Base-by-base conservation (phyloP, 176 grass and related monocot species). In the Oryza nivara region DNA sequence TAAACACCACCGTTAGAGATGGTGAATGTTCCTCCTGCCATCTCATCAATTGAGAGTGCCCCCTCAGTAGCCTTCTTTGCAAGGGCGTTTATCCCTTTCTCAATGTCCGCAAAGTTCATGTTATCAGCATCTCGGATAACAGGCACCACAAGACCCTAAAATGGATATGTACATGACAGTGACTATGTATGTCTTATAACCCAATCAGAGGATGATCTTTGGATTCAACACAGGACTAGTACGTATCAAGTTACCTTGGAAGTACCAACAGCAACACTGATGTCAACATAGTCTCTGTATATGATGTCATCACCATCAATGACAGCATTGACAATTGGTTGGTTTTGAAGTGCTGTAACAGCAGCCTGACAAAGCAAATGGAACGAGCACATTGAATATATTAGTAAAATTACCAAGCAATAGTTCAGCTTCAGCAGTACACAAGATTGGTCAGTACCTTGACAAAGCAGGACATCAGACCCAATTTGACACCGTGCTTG, bases 261-360 rank as follows among this genome's bases (percentile, higher is more conserved):
- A 80, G 96, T 98, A 78, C 96, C 96, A 82, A 98, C 96, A 75
- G 93, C 96, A 83, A 98, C 92, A 74, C 96, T 95, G 71, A 98
- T 74, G 9, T 98, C 93, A 22, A 98, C 49, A 3, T 98, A 98
- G 83, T 98, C 96, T 68, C 96, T 91, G 68, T 93, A 98, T 86
- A 98, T 93, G 68, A 98, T 98, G 71, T 98, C 96, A 87, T 98
- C 96, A 5, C 96, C 93, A 30, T 98, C 93, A 19, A 98, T 98
- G 65, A 98, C 93, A 73, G 96, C 93, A 85, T 98, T 95, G 48
- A 98, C 92, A 10, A 98, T 87, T 63, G 96, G 96, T 73, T 98
- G 96, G 85, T 92, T 93, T 85, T 98, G 87, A 75, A 98, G 91
- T 56, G 84, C 96, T 87, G 91, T 88, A 82, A 98, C 96, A 88